Base-by-base conservation (phyloP, 768 basidiomycete species). In the Cytidiella melzeri region DNA sequence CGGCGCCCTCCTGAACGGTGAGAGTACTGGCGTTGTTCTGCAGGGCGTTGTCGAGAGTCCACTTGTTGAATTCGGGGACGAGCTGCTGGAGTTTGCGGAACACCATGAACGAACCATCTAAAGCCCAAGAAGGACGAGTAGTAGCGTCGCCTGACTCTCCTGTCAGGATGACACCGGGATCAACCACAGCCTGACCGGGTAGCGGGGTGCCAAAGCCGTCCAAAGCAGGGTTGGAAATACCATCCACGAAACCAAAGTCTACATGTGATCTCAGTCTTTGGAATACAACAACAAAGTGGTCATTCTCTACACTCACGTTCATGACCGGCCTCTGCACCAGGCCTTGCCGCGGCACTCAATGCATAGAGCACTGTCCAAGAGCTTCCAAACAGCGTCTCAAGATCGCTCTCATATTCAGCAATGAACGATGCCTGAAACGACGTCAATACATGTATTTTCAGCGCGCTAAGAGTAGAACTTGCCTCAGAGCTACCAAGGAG, bases 401-500 rank as follows among this genome's bases (percentile, higher is more conserved):
- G 40, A 24, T 27, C 39, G 9, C 15, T 25, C 7, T 18, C 38
- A 21, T 41, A 48, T 10, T 6, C 6, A 19, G 47, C 6, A 5
- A 24, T 42, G 20, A 41, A 48, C n/a, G 46, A 15, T 6, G 4
- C 38, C 46, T 48, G 26, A 10, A 20, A 9, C 41, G 11, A 15
- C 9, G 21, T 11, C 21, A 27, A 12, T 11, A 44, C 11, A 10
- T 15, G 43, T 26, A 19, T 15, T 12, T 26, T 13, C 11, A 9
- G 40, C 40, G 7, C 23, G 19, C 7, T 19, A 44, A 19, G 43
- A 44, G 11, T 15, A 11, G 6, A 27, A 12, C 9, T 44, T 28
- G 40, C 46, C 46, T 47, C 21, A 39, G 37, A 21, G 18, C 39
- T 48, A 4, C 47, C 70, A 43, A 81, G 63, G 34, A 80, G 56